These are phyloP conservation scores for Polygonum maritimum DNA, from an alignment of 148 eudicot genomes.

Conservation along the genomic window DNA sequence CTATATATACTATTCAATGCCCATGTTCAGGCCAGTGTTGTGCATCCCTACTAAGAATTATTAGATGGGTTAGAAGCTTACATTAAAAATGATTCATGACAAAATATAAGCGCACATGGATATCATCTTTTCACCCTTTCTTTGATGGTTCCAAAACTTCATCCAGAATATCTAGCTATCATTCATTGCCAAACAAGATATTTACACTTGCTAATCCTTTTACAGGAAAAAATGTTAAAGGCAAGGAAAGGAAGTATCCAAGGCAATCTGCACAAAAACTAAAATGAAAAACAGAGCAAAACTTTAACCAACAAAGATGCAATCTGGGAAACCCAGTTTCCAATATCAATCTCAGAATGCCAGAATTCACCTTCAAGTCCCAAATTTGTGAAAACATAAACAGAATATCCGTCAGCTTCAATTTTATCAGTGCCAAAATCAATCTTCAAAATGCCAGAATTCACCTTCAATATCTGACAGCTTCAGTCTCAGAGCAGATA, in stretches of 20 bases:
- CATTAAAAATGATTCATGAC: neutral
- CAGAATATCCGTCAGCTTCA: neutral
- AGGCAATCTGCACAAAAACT: neutral
- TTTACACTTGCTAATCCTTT: neutral
- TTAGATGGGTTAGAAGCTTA: too few relatives aligned
- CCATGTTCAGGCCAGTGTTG: too few relatives aligned
- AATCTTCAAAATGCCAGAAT: too few relatives aligned
- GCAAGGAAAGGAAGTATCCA: neutral
- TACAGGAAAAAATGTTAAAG: neutral
- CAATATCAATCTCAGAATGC: neutral
- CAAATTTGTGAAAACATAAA: neutral
- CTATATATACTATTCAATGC: too few relatives aligned
- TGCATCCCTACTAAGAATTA: too few relatives aligned
- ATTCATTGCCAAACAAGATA: neutral
- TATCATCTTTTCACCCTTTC: neutral
- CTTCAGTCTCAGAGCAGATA: neutral
- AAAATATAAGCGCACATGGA: neutral
- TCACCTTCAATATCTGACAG: too few relatives aligned
- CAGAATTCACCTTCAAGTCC: neutral
- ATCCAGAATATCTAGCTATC: neutral
- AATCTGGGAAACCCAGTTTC: neutral
- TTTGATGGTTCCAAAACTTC: neutral
- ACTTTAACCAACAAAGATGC: neutral
- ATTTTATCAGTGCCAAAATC: neutral
- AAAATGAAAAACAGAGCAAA: neutral